Evolutionary conservation across 371 early-diverging fungal species (phyloP), one percentile per base, ranked within the genome.

Genomic region (Dichotomocladium elegans): DNA sequence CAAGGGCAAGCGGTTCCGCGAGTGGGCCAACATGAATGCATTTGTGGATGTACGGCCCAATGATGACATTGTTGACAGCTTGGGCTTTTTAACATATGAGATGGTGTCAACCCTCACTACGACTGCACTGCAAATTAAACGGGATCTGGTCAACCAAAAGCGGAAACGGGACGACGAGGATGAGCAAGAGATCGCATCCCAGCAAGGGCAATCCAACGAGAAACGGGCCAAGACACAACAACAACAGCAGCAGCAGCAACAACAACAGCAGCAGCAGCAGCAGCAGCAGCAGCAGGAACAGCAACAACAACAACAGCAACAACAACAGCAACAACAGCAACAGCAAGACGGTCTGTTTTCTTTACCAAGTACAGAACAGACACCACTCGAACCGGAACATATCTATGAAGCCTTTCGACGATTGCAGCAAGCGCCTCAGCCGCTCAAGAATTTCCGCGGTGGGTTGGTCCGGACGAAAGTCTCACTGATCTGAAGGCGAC

Each of bases 71-170:
- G 86, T 96, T 48, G 99, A 99, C 63, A 91, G 95, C 53, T 72
- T 99, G 6, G 99, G 99, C 0, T 99, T 97, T 71, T 70, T 99
- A 40, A 90, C 92, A 0, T 96, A 90, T 66, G 99, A 99, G 64
- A 91, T 95, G 87, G 96, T 98, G n/a, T 81, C 86, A 6, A 88
- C 81, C 15, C 61, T 98, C 22, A 98, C 99, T 9, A 92, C 92
- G 58, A 83, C 83, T 1, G 95, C 91, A 0, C 76, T 97, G 50
- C 63, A 77, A 19, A 88, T 96, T 48, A 68, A 68, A 47, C 65
- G 64, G 28, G 67, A 70, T 14, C 61, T 58, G 3, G 55, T 58
- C 10, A 51, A 61, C 0, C 41, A 40, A 24, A 71, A 72, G 35
- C 43, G 73, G 22, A 71, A 71, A 28, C 58, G 72, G 40, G 73